Evolutionary conservation across 192 early-diverging fungal genomes (phyloP), one percentile per base, ranked within the genome.

Genomic region (Rhizophagus clarus): DNA sequence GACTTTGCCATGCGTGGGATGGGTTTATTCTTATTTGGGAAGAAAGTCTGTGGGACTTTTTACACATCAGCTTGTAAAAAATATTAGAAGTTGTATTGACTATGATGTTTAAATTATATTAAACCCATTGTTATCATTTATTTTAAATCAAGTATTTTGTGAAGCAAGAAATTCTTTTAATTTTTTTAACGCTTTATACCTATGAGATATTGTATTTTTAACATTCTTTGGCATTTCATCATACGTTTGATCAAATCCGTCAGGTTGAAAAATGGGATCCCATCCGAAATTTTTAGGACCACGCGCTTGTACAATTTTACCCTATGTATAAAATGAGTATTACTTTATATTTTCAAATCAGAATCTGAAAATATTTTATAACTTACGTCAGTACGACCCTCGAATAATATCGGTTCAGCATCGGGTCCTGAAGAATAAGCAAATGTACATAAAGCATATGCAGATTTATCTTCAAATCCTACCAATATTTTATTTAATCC

Each of bases 211-310:
- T 20, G 87, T 84, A 85, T 99, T 98, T 80, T 99, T 99, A 69
- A 89, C 62, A 22, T 82, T 84, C 80, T 95, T 92, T 12, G 90
- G 86, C 93, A 99, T 94, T 83, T 98, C 95, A 12, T 95, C 97
- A 85, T 96, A 96, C 74, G 94, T 94, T 76, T 90, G 76, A 66
- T 85, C 83, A 61, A 84, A 88, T 34, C 93, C 94, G 72, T 92
- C 90, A 17, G 98, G 98, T 87, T 95, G 83, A 83, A 99, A 99
- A 42, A 97, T 88, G 10, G 97, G 93, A 89, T 99, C 97, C 98
- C 98, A 99, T 14, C 98, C 98, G 88, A 99, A 99, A 68, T 85
- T 83, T 14, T 83, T 81, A 12, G 95, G 93, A 0, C 98, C 98
- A 51, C 95, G 89, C 12, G 96, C 87, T 66, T 85, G 87, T 0